phyloP scores from a whole-genome alignment of 2,329 filamentous ascomycete species.

The Pseudofabraea citricarpa region DNA sequence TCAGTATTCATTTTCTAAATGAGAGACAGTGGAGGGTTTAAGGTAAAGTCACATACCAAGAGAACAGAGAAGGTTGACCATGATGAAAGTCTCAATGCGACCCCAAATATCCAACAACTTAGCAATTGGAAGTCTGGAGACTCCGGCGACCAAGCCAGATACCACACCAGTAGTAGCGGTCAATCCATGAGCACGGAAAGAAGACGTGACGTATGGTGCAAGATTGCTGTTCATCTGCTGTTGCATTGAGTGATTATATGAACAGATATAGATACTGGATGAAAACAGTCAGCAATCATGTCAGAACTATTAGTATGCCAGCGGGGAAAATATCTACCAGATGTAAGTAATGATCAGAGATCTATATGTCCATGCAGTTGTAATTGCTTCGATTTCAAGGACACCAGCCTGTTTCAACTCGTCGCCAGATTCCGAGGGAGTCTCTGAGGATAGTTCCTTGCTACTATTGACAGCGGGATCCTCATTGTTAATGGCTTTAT shows the following conservation, averaged over 20 bases:
- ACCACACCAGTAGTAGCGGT: slow-evolving; percentile 21
- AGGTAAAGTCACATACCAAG: too few species aligned
- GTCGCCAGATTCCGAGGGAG: too few species aligned
- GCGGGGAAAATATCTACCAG: neutral
- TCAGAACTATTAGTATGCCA: neutral
- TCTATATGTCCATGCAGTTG: neutral
- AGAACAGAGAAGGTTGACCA: too few species aligned
- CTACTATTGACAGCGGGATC: too few species aligned
- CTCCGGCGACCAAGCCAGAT: neutral
- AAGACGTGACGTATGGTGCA: slow-evolving; percentile 19
- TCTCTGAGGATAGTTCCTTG: too few species aligned
- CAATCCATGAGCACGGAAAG: slow-evolving; percentile 20
- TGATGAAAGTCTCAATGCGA: slow-evolving; percentile 60
- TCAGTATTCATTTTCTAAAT: too few species aligned
- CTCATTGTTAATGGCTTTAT: too few species aligned
- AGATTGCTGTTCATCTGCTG: slow-evolving; percentile 1
- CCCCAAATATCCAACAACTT: slow-evolving; percentile 66
- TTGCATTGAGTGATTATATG: too few species aligned
- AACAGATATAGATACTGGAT: too few species aligned
- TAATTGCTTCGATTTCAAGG: neutral
- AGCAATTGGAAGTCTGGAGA: slow-evolving; percentile 38
- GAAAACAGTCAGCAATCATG: neutral
- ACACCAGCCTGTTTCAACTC: too few species aligned
- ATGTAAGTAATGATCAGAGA: neutral
- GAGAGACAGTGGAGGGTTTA: too few species aligned